Evolutionary conservation across 208 protist genomes (phyloP), one percentile per base, ranked within the genome.

Genomic region (Trypanosoma cruzi): DNA sequence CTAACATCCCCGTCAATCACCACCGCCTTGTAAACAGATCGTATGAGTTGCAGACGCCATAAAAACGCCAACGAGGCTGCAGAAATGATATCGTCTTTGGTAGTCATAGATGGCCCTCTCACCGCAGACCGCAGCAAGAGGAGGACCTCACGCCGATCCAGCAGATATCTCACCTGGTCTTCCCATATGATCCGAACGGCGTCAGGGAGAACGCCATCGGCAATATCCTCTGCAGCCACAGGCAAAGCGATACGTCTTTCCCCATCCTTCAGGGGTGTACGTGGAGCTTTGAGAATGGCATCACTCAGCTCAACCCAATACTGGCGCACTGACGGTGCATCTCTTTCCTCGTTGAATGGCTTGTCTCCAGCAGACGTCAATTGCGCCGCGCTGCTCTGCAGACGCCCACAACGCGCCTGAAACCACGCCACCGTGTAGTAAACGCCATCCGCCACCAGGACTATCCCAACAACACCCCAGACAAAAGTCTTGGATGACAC

Each of bases 31-130:
- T 86, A 80, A 46, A 87, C 76, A 32, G 70, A 64, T 31, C 87
- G 81, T 18, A 88, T 24, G 1, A 84, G 52, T 11, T 80, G 36
- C 20, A 93, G 58, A 53, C 83, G 81, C 87, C 87, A 93, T 29
- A 79, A 58, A 36, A 93, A 54, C 48, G 87, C 84, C 40, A 90
- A 61, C 52, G 78, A 78, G 10, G 77, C 79, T 0, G 80, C 67
- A 48, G 76, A 59, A 31, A 71, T 58, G 18, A 63, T 36, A 31
- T 34, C 18, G 3, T 58, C 44, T 34, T 36, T 6, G 5, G 11
- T 13, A 29, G 18, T 22, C 8, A 26, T 4, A 2, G 34, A 16
- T 24, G 32, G 24, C 31, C 44, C 31, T 11, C 18, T 31, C 16
- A 20, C 34, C 16, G n/a, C 14, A 28, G 54, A 32, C 18, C 29